Evolutionary conservation across 2,329 filamentous ascomycete species (phyloP).

Genomic region (Alternaria sp.): DNA sequence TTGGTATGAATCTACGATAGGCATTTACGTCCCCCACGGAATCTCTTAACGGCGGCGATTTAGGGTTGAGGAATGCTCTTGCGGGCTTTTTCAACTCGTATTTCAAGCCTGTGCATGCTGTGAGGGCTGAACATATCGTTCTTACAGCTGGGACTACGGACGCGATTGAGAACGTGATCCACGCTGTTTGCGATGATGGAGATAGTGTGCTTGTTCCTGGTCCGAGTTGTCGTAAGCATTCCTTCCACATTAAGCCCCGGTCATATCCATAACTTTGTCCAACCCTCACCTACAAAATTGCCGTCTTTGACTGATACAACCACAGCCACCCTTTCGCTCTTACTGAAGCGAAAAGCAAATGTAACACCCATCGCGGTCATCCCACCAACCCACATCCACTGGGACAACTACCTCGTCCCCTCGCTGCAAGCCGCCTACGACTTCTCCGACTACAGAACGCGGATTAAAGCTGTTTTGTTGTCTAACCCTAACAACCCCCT

Average conservation of each 20-base stretch:
- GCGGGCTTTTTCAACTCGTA: constrained; percentile 39
- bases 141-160: constrained; percentile 37
- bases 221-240: constrained; percentile 38
- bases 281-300: not conserved
- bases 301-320: not conserved
- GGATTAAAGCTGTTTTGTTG: constrained; percentile 40
- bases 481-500: constrained; percentile 40
- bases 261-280: not conserved
- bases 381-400: constrained; percentile 38
- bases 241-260: not conserved
- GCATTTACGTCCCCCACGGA: constrained; percentile 25
- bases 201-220: constrained; percentile 42
- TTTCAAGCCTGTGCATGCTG: constrained; percentile 35
- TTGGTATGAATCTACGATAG: constrained; percentile 12
- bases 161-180: constrained; percentile 35
- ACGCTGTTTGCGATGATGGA: constrained; percentile 40
- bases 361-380: constrained; percentile 38
- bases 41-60: constrained; percentile 25
- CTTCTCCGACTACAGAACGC: constrained; percentile 32
- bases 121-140: constrained; percentile 35
- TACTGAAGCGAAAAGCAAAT: constrained; percentile 29
- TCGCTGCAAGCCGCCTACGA: constrained; percentile 41
- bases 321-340: not conserved
- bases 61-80: constrained; percentile 24
- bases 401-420: constrained; percentile 41